These are phyloP conservation scores for Dittrichia graveolens DNA, from an alignment of 129 eudicot species.

Conservation along the genomic window DNA sequence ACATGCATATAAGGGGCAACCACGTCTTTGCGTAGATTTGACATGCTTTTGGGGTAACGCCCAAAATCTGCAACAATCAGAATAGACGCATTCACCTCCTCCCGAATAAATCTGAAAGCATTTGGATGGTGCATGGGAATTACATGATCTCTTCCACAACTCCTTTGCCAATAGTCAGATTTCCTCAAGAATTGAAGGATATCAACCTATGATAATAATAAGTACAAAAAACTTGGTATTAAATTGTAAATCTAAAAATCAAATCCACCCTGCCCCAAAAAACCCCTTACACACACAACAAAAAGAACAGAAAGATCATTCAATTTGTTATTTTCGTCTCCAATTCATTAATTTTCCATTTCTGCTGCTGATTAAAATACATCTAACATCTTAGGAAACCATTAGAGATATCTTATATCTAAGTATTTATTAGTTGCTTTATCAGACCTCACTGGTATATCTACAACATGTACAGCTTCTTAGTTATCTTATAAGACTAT, in stretches of 20 bases:
- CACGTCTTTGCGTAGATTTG: conserved; percentile 76
- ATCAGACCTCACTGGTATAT: too few relatives aligned
- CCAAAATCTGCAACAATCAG: conserved; percentile 89
- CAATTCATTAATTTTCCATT: background rate
- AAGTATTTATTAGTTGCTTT: too few relatives aligned
- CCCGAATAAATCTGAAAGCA: conserved; percentile 79
- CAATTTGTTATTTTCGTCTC: background rate
- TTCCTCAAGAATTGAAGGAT: conserved; percentile 54
- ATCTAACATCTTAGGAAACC: background rate
- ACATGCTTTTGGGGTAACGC: conserved; percentile 53
- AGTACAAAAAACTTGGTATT: background rate
- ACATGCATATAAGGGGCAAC: conserved; percentile 94
- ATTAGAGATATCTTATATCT: too few relatives aligned
- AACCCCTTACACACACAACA: too few relatives aligned
- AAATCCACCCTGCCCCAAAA: too few relatives aligned
- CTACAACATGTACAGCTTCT: too few relatives aligned
- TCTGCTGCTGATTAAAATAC: background rate
- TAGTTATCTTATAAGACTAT: too few relatives aligned
- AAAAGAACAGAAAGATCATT: too few relatives aligned
- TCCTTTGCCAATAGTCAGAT: conserved; percentile 75
- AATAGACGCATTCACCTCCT: conserved; percentile 71
- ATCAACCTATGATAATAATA: conserved; percentile 53
- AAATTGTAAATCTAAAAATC: background rate
- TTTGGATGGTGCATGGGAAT: conserved; percentile 96
- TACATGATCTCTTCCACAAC: conserved; percentile 84